Conservation (phyloP, 495 filamentous ascomycete genomes). For the Penicillium salamii region DNA sequence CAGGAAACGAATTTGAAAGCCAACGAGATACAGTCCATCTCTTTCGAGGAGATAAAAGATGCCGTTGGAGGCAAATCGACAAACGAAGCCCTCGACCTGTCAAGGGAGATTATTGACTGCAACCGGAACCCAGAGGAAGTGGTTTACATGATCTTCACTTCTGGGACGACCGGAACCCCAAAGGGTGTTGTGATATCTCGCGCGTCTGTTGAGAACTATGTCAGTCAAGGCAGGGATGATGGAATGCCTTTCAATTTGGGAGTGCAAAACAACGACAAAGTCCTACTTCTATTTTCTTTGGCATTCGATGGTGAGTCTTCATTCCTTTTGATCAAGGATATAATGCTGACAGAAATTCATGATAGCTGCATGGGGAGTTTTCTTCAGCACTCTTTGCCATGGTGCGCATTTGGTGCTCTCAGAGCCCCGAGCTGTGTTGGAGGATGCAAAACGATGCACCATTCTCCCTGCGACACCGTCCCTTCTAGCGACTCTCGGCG, state of each 20-base stretch:
- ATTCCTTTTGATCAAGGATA: background rate
- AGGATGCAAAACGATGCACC: constrained; percentile 8
- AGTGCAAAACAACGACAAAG: constrained; percentile 5
- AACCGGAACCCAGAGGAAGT: background rate
- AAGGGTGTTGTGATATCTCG: constrained; percentile 4
- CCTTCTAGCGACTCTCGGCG: constrained; percentile 9
- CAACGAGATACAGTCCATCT: no score
- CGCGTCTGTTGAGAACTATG: background rate
- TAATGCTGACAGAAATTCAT: background rate
- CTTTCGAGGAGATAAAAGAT: no score
- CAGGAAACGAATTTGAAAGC: no score
- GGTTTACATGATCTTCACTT: constrained; percentile 3
- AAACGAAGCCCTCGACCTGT: background rate
- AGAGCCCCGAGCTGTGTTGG: constrained; percentile 5
- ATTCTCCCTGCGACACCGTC: constrained; percentile 18
- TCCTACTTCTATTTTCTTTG: constrained; percentile 4
- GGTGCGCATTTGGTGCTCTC: constrained; percentile 20
- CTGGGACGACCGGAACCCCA: constrained; percentile 7
- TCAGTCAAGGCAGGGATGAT: background rate
- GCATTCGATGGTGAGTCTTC: constrained; percentile 6
- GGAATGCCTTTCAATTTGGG: background rate
- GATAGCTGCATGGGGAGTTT: constrained; percentile 3
- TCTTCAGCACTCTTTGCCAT: constrained; percentile 14
- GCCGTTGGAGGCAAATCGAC: no score
- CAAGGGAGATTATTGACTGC: no score